phyloP scores from a whole-genome alignment of 1,284 basidiomycete genomes.

The Sphaerobolus stellatus region DNA sequence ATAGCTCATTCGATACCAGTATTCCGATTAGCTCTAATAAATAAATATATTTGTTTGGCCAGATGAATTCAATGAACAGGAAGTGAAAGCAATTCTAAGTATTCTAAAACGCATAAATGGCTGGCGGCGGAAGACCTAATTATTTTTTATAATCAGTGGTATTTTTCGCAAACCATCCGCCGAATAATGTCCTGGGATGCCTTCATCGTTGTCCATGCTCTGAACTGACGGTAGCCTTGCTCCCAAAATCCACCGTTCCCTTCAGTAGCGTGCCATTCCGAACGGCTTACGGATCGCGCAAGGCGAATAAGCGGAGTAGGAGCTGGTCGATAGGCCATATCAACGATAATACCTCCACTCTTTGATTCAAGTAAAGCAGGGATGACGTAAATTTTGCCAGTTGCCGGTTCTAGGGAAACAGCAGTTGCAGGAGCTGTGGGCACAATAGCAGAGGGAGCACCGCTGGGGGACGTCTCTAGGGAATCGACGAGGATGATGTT shows the following conservation, averaged over 20 bases:
- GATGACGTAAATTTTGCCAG: conserved; percentile 48
- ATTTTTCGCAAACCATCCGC: conserved; percentile 28
- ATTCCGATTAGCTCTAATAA: too few relatives aligned
- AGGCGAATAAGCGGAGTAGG: conserved; percentile 66
- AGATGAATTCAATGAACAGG: too few relatives aligned
- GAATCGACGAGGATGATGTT: conserved; percentile 60
- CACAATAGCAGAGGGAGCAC: conserved; percentile 70
- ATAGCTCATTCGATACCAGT: too few relatives aligned
- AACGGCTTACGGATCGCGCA: conserved; percentile 43
- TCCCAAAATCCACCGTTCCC: conserved; percentile 85
- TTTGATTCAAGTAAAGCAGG: conserved; percentile 33
- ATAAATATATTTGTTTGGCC: too few relatives aligned
- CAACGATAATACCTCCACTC: conserved; percentile 69
- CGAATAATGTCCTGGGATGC: conserved; percentile 41
- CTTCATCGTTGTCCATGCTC: conserved; percentile 68
- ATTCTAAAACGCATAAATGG: too few relatives aligned
- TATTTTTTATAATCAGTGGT: background rate
- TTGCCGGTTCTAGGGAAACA: conserved; percentile 41
- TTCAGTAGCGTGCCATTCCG: conserved; percentile 72
- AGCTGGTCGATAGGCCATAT: conserved; percentile 90
- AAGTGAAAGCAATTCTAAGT: too few relatives aligned
- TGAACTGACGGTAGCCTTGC: conserved; percentile 85
- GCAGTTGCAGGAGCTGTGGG: conserved; percentile 84
- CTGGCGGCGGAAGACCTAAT: too few relatives aligned
- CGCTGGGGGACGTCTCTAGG: conserved; percentile 54